Percentiles rank a stretch among this genome's conserved stretches.
These are phyloP conservation scores for Epichloe sibirici DNA, from an alignment of 2,329 filamentous ascomycete genomes.

Conservation along the genomic window DNA sequence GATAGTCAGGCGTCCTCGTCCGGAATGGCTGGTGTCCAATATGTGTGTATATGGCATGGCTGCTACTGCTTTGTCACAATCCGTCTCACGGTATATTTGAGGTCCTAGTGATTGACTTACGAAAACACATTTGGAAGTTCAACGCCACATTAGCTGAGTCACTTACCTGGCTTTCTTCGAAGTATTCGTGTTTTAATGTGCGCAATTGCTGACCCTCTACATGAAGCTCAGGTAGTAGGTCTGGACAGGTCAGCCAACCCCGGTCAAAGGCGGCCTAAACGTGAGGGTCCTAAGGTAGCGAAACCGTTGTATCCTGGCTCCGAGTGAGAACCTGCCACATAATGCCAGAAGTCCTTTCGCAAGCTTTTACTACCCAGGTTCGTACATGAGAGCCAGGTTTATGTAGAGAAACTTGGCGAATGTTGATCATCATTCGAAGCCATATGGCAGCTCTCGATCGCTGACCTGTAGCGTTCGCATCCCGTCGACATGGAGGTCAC, in stretches of 20 bases:
- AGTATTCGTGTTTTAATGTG: not conserved
- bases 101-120: not conserved
- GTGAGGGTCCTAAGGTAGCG: not conserved
- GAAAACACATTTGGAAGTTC: not conserved
- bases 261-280: no score
- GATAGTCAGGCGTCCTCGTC: not conserved
- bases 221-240: not conserved
- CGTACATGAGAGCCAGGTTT: not conserved
- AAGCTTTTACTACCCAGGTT: not conserved
- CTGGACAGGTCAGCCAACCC: not conserved
- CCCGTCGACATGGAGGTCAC: not conserved
- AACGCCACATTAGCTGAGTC: conserved; percentile 1
- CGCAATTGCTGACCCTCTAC: not conserved
- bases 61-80: not conserved
- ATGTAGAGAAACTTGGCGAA: no score
- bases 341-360: not conserved
- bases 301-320: not conserved
- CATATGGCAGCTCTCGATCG: not conserved
- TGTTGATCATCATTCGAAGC: not conserved
- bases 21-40: not conserved
- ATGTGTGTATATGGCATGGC: not conserved
- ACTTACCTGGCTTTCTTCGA: conserved; percentile 2
- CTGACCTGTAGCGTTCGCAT: not conserved
- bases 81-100: not conserved
- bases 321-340: not conserved